phyloP scores from a whole-genome alignment of 495 filamentous ascomycete species.

The Pseudotulostoma volvatum region DNA sequence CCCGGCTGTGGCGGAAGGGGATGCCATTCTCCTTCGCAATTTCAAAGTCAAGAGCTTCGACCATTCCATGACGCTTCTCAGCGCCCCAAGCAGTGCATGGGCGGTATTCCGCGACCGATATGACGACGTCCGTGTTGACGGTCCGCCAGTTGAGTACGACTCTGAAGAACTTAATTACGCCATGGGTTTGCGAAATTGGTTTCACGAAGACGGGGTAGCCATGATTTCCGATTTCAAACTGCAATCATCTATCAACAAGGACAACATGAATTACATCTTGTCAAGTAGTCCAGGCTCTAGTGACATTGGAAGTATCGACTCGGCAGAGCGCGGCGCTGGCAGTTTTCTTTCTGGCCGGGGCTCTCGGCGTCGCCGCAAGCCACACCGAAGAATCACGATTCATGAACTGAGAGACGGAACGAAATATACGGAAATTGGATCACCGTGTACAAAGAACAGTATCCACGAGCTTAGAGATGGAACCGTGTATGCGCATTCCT shows the following conservation, averaged over 20 bases:
- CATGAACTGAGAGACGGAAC: conserved; percentile 30
- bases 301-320: conserved; percentile 20
- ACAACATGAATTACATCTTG: conserved; percentile 18
- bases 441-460: conserved; percentile 18
- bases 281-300: conserved; percentile 19
- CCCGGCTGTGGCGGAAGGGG: conserved; percentile 50
- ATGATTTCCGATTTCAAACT: conserved; percentile 25
- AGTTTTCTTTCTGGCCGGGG: conserved; percentile 13
- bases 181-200: conserved; percentile 32
- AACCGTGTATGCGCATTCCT: conserved; percentile 26
- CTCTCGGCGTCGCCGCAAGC: conserved; percentile 19
- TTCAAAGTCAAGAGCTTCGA: conserved; percentile 47
- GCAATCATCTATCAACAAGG: conserved; percentile 22
- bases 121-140: conserved; percentile 34
- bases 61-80: conserved; percentile 29
- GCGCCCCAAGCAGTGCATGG: conserved; percentile 42
- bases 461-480: conserved; percentile 32
- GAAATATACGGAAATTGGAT: conserved; percentile 27
- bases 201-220: conserved; percentile 16
- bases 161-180: conserved; percentile 41
- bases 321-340: conserved; percentile 6
- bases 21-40: conserved; percentile 57
- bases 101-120: conserved; percentile 35
- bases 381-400: conserved; percentile 23
- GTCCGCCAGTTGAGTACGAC: conserved; percentile 50